Evolutionary conservation across 2,329 filamentous ascomycete genomes (phyloP), one percentile per base, ranked within the genome.

Genomic region (Colletotrichum paranaense): DNA sequence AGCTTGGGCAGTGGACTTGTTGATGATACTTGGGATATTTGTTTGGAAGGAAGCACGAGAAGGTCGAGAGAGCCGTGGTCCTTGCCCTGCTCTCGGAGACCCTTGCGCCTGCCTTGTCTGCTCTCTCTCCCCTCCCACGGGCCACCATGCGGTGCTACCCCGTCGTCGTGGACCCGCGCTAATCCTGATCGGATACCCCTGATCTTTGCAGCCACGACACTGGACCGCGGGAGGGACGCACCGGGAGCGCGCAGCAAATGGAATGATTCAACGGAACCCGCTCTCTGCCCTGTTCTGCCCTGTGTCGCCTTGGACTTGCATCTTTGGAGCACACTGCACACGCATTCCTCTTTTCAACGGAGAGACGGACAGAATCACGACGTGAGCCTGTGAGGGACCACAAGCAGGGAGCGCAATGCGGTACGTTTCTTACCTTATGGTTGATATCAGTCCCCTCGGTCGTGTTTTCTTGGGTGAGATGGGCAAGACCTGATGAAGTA

Each of bases 271-370:
- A 49, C 42, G 42, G 19, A 49, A 42, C 32, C 58, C 58, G 24
- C 35, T 62, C 19, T 38, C 57, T 35, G 49, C 30, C 49, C 32
- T 65, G 62, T 30, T 42, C 59, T 63, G 24, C 28, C 30, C 24
- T 49, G 53, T 65, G 62, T 55, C 32, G 30, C 30, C n/a, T 42
- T 30, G n/a, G 62, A 28, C 62, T 26, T 65, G 62, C 62, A 49
- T 49, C 62, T 49, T 22, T n/a, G 8, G 7, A 35, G 32, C 11
- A 35, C 32, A 12, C 32, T 22, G 42, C 19, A 49, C 42, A 19
- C 19, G n/a, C 42, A 49, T 58, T 28, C 62, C 30, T 49, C 42
- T 22, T 49, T 49, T 11, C 42, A 22, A 49, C 42, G 42, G 42
- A 49, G 42, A 42, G 38, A 42, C 6, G 16, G 38, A 42, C 38